Conservation (phyloP, 2,329 filamentous ascomycete species). For the Fusarium praegraminearum region DNA sequence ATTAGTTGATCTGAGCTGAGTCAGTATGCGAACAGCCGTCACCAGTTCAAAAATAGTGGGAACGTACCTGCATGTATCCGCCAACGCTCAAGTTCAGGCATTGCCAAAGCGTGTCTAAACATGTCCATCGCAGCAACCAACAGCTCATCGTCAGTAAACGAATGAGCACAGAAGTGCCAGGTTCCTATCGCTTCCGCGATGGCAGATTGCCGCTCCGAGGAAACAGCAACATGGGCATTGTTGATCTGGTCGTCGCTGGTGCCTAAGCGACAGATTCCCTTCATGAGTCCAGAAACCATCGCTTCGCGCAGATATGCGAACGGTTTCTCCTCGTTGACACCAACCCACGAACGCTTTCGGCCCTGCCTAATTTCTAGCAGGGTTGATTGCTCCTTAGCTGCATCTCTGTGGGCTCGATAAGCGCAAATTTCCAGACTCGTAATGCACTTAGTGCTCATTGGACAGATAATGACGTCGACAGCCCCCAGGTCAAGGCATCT, state of each 20-base stretch:
- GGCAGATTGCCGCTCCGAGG: constrained; percentile 71
- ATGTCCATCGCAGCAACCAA: constrained; percentile 87
- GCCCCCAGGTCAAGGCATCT: constrained; percentile 88
- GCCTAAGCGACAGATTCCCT: constrained; percentile 82
- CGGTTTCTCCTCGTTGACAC: constrained; percentile 84
- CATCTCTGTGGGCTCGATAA: constrained; percentile 83
- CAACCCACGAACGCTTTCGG: constrained; percentile 92
- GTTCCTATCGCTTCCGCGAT: constrained; percentile 78
- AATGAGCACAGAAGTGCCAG: constrained; percentile 92
- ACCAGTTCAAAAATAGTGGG: constrained; percentile 14
- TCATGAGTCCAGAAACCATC: constrained; percentile 93
- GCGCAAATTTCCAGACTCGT: constrained; percentile 84
- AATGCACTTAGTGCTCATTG: constrained; percentile 78
- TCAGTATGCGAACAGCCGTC: constrained; percentile 53
- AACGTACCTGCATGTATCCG: constrained; percentile 78
- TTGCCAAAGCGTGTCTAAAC: constrained; percentile 86
- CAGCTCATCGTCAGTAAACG: constrained; percentile 90
- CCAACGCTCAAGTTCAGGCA: constrained; percentile 86
- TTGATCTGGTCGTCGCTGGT: constrained; percentile 71
- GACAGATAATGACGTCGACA: constrained; percentile 85
- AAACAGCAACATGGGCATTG: constrained; percentile 75
- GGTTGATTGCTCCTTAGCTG: constrained; percentile 77
- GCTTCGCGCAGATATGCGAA: constrained; percentile 91
- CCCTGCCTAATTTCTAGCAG: constrained; percentile 78
- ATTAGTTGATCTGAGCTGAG: constrained; percentile 76